Conservation (phyloP, 805 yeast species). For the Yarrowia sp. region DNA sequence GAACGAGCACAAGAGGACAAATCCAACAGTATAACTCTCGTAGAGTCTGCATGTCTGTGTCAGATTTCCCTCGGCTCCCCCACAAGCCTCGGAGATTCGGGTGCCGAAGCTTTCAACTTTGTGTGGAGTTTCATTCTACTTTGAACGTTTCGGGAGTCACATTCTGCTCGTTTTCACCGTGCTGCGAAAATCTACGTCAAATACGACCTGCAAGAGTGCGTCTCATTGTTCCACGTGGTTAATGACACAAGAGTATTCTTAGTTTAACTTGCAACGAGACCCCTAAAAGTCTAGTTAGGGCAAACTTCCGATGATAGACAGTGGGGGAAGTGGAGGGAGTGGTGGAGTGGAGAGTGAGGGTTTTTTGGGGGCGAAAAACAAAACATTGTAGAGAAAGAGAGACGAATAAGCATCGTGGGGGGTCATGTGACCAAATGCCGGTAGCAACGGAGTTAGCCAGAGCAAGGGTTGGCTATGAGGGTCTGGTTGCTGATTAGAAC, state of each 20-base stretch:
- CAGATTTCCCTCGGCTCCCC: background rate
- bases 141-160: background rate
- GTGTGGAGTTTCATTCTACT: background rate
- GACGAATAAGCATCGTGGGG: too few relatives aligned
- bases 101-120: background rate
- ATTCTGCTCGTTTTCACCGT: background rate
- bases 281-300: slow-evolving; percentile 3
- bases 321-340: background rate
- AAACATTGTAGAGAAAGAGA: too few relatives aligned
- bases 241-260: background rate
- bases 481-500: too few relatives aligned
- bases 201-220: background rate
- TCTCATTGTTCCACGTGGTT: slow-evolving; percentile 17
- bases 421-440: slow-evolving; percentile 8
- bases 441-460: background rate
- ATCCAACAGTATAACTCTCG: background rate
- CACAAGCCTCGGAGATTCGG: slow-evolving; percentile 8
- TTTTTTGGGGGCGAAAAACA: background rate
- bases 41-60: background rate
- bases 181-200: background rate
- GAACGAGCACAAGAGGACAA: background rate
- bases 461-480: background rate
- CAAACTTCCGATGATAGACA: slow-evolving; percentile 12
- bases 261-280: background rate
- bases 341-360: slow-evolving; percentile 2